phyloP scores from a whole-genome alignment of 495 filamentous ascomycete species.

The Xylaria castorea region DNA sequence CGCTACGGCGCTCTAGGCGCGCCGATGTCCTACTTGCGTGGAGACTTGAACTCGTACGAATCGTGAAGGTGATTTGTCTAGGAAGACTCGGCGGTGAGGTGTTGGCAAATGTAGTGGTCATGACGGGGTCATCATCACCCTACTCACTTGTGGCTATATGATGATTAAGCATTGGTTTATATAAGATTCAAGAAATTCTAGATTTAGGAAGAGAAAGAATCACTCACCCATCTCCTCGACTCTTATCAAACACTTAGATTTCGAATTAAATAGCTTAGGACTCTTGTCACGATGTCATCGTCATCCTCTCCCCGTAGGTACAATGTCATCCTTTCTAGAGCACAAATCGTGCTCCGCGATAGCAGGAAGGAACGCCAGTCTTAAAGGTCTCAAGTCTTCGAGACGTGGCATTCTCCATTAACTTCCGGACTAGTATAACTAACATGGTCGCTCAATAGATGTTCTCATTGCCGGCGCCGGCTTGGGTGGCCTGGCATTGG shows the following conservation, averaged over 20 bases:
- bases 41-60: not conserved
- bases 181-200: not conserved
- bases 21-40: not conserved
- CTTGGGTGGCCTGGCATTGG: slow-evolving; percentile 60
- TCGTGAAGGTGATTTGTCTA: not conserved
- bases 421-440: not conserved
- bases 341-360: not conserved
- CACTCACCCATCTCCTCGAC: too few relatives aligned
- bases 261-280: not conserved
- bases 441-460: slow-evolving; percentile 24
- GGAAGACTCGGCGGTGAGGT: not conserved
- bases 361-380: not conserved
- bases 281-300: not conserved
- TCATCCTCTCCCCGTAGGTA: slow-evolving; percentile 21
- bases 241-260: not conserved
- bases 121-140: not conserved
- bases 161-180: not conserved
- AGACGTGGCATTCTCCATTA: not conserved
- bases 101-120: not conserved
- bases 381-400: not conserved
- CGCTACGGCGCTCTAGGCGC: not conserved
- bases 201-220: not conserved
- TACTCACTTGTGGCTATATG: not conserved
- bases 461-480: slow-evolving; percentile 59
- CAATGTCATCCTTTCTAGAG: not conserved